A percentile compares a stretch with the other conserved stretches of the same genome.
These are phyloP conservation scores for Pyrenochaeta sp. DNA, from an alignment of 2,329 filamentous ascomycete genomes.

Conservation along the genomic window DNA sequence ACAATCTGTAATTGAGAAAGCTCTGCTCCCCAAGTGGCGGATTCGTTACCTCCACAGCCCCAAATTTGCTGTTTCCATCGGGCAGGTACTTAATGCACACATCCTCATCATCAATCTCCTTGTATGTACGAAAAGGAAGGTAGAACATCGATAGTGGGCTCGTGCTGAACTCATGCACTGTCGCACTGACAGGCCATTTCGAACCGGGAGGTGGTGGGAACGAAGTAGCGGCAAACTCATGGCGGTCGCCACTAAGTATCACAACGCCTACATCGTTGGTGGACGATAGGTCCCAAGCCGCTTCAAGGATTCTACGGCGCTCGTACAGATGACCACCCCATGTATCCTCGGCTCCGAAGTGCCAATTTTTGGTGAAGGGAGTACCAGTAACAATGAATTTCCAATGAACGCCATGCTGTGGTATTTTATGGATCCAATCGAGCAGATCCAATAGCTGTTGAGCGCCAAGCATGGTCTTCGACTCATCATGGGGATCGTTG, in stretches of 20 bases:
- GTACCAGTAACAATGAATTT: conserved; percentile 91
- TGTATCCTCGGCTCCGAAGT: conserved; percentile 84
- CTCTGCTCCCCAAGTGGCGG: conserved; percentile 71
- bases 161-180: conserved; percentile 88
- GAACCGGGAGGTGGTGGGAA: conserved; percentile 70
- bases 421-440: conserved; percentile 75
- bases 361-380: conserved; percentile 98
- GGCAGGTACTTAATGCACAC: conserved; percentile 87
- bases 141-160: conserved; percentile 96
- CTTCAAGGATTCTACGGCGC: conserved; percentile 79
- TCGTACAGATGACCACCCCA: conserved; percentile 93
- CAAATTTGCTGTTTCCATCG: conserved; percentile 88
- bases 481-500: conserved; percentile 65
- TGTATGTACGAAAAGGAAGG: conserved; percentile 82
- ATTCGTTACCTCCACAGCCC: conserved; percentile 79
- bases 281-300: conserved; percentile 88
- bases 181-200: conserved; percentile 57
- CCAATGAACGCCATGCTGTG: conserved; percentile 83
- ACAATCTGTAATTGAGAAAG: conserved; percentile 80
- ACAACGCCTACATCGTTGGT: conserved; percentile 77
- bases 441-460: conserved; percentile 83
- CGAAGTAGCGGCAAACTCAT: conserved; percentile 93
- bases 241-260: conserved; percentile 89
- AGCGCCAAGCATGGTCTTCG: conserved; percentile 87
- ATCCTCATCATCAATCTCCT: conserved; percentile 81